Conservation (phyloP, 176 grass and related monocot genomes). For the Typha latifolia region DNA sequence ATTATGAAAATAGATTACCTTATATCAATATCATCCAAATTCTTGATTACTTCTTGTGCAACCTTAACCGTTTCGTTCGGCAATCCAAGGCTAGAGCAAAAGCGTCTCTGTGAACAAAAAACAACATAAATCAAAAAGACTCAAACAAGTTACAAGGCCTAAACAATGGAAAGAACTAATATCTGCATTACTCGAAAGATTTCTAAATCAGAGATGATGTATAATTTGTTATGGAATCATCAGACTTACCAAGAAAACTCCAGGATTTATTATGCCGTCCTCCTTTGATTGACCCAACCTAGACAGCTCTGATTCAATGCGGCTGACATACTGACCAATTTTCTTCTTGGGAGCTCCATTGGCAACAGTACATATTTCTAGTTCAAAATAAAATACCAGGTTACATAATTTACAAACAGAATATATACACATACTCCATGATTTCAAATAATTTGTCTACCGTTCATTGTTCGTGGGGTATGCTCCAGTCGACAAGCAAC, state of each 20-base stretch:
- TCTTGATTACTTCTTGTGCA: constrained; percentile 9
- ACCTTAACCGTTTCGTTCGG: constrained; percentile 9
- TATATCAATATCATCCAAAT: background rate
- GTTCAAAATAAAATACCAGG: background rate
- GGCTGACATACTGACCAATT: constrained; percentile 5
- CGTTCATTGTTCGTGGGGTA: constrained; percentile 76
- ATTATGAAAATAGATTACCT: background rate
- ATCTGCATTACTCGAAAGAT: too few relatives aligned
- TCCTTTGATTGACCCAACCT: constrained; percentile 10
- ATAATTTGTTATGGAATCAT: too few relatives aligned
- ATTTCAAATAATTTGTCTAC: constrained; percentile 10
- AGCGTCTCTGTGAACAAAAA: constrained; percentile 9
- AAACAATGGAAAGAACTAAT: background rate
- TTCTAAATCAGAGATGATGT: too few relatives aligned
- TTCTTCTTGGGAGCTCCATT: constrained; percentile 8
- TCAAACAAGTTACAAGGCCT: background rate
- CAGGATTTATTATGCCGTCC: background rate
- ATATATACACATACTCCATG: too few relatives aligned
- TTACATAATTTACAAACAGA: too few relatives aligned
- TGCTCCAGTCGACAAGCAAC: constrained; percentile 94
- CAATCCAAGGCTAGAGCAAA: constrained; percentile 18
- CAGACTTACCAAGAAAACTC: constrained; percentile 17
- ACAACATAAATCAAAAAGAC: background rate
- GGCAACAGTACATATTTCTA: constrained; percentile 8
- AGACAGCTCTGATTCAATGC: constrained; percentile 6